Base-by-base conservation (phyloP, 2,329 filamentous ascomycete genomes). In the Plenodomus biglobosus region DNA sequence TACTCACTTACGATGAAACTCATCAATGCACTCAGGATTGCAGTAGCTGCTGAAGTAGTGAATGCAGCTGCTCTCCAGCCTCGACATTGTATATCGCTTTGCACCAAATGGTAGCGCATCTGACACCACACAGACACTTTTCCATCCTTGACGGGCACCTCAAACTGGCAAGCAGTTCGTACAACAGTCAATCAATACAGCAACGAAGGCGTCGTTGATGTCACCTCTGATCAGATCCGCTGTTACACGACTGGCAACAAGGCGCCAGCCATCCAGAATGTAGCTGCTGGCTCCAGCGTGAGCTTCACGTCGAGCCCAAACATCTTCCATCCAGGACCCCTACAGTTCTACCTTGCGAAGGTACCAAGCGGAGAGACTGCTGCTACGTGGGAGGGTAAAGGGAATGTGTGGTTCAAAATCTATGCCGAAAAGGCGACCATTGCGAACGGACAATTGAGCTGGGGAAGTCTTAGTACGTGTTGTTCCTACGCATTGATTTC, bases 291-390 rank as follows among this genome's bases (percentile, higher is more conserved):
- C 7, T 62, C 62, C 20, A 61, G 49, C 3, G 46, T 72, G 11
- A 65, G 62, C 41, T 70, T 72, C 58, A 67, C 56, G 10, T 64
- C 64, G 1, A 48, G 55, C 7, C 39, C 54, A 3, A 54, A 44
- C 36, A 61, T 70, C 40, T 55, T 44, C 24, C 69, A 72, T 47
- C 69, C 68, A 0, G 69, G 69, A 0, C 68, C 69, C 1, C 59
- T 72, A 18, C 62, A 65, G 38, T 72, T 70, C 47, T 72, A 72
- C 58, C 64, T 73, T 56, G 70, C 70, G 17, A 69, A 72, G 46
- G 70, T 69, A 2, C 70, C 70, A 2, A 44, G 34, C 1, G 68
- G 64, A 15, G 48, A 65, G 42, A 69, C 61, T 0, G 64, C 68
- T 2, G 62, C 57, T 15, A 62, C 52, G 1, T 72, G 62, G 59